Evolutionary conservation across 306 rosid genomes (phyloP), one percentile per base, ranked within the genome.

Genomic region (Canavalia ensiformis): DNA sequence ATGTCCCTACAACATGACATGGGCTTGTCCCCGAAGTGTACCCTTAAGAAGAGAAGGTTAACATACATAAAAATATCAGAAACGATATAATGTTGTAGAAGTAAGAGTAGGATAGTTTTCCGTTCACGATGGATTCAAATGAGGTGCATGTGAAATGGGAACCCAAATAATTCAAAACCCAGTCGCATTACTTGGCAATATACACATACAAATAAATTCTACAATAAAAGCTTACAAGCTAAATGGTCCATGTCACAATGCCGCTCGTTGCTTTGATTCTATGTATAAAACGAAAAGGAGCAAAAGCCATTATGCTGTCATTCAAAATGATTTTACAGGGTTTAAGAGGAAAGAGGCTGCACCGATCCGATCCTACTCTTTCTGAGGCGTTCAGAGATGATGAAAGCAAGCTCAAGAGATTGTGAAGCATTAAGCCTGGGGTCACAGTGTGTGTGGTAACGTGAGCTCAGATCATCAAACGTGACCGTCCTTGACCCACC

Each of bases 381-480:
- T 69, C 95, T 85, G 28, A 91, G 90, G 8, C 94, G 86, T 79
- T 91, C 93, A 1, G 97, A 91, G 1, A 93, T 88, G 83, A 90
- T 90, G 87, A 93, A 93, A 50, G 97, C 94, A 8, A 93, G 96
- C 89, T 93, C 97, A 4, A 93, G 94, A 63, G 97, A 86, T 67
- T 93, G 97, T 10, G 97, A 93, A 41, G 97, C 97, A 68, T 93
- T 93, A 41, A 93, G 92, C 84, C 97, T 83, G 0, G 97, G 95
- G 81, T 92, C 97, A 49, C 94, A 92, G 88, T 91, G 95, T 9
- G 97, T 92, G 89, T 91, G 96, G 88, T 93, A 93, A 79, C 97
- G 96, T 0, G 95, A 88, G 77, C 96, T 42, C 81, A 93, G 78
- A 79, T 93, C 97, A 52, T 93, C 92, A 0, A 90, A 90, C 0